phyloP scores from a whole-genome alignment of 2,329 filamentous ascomycete genomes.

The Phialophora expanda region DNA sequence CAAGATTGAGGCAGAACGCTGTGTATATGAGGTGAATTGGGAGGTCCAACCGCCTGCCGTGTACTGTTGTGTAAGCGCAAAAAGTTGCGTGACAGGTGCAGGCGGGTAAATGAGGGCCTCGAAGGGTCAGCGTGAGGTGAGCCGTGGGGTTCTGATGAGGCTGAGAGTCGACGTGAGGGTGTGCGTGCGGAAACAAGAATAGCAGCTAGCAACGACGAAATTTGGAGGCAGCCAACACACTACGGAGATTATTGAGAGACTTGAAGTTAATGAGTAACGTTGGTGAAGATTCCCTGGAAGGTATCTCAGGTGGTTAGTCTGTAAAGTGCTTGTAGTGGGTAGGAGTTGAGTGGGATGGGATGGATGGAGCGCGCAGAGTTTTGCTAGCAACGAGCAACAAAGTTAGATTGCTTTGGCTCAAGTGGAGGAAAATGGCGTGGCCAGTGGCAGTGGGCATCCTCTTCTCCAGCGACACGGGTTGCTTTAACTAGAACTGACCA shows the following conservation, averaged over 20 bases:
- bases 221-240: neutral
- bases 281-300: neutral
- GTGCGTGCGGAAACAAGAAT: conserved; percentile 22
- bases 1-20: conserved; percentile 30
- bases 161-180: conserved; percentile 20
- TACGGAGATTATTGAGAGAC: conserved; percentile 12
- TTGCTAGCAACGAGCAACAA: conserved; percentile 27
- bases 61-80: conserved; percentile 31
- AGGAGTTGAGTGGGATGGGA: conserved; percentile 6
- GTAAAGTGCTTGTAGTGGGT: conserved; percentile 12
- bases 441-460: conserved; percentile 10
- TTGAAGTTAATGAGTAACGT: conserved; percentile 2
- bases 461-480: conserved; percentile 1
- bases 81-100: conserved; percentile 27
- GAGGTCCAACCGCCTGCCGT: conserved; percentile 11
- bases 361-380: conserved; percentile 32
- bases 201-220: conserved; percentile 12
- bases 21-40: conserved; percentile 24
- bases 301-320: neutral
- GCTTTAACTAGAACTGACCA: conserved; percentile 6
- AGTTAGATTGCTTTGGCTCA: conserved; percentile 30
- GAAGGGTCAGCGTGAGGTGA: conserved; percentile 33
- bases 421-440: conserved; percentile 10
- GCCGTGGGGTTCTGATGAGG: conserved; percentile 24
- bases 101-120: conserved; percentile 20